Percentiles rank a stretch among this genome's conserved stretches.
These are phyloP conservation scores for Pseudogymnoascus sp. DNA, from an alignment of 2,329 filamentous ascomycete genomes.

Conservation along the genomic window DNA sequence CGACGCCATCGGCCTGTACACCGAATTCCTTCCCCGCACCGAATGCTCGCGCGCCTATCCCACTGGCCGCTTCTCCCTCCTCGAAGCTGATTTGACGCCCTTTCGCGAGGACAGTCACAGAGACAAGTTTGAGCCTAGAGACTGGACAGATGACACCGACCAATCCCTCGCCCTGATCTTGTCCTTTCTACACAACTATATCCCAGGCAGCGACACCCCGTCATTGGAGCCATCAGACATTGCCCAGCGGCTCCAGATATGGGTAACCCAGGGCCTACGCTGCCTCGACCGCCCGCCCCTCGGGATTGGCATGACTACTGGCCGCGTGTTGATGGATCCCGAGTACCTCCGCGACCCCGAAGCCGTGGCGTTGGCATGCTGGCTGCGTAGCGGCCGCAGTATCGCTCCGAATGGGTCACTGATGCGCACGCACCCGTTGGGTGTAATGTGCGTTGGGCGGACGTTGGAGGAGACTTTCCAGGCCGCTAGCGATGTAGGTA, in stretches of 20 bases:
- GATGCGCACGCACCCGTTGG: slow-evolving; percentile 45
- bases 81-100: slow-evolving; percentile 30
- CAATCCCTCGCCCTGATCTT: slow-evolving; percentile 42
- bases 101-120: slow-evolving; percentile 38
- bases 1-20: slow-evolving; percentile 46
- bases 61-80: slow-evolving; percentile 32
- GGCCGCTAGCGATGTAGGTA: slow-evolving; percentile 34
- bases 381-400: slow-evolving; percentile 32
- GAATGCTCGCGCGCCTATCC: slow-evolving; percentile 31
- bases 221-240: slow-evolving; percentile 33
- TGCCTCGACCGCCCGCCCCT: slow-evolving; percentile 39
- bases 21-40: slow-evolving; percentile 39
- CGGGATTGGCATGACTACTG: slow-evolving; percentile 40
- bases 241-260: slow-evolving; percentile 37
- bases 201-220: slow-evolving; percentile 16
- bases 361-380: slow-evolving; percentile 32
- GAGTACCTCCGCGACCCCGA: slow-evolving; percentile 35
- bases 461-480: slow-evolving; percentile 36
- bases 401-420: slow-evolving; percentile 44
- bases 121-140: slow-evolving; percentile 32
- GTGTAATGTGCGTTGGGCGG: slow-evolving; percentile 37
- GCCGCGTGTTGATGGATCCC: slow-evolving; percentile 33
- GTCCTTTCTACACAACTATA: slow-evolving; percentile 38
- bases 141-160: slow-evolving; percentile 49
- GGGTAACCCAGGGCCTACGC: slow-evolving; percentile 39